Conservation (phyloP, 345 rosid genomes). For the Leavenworthia alabamica region DNA sequence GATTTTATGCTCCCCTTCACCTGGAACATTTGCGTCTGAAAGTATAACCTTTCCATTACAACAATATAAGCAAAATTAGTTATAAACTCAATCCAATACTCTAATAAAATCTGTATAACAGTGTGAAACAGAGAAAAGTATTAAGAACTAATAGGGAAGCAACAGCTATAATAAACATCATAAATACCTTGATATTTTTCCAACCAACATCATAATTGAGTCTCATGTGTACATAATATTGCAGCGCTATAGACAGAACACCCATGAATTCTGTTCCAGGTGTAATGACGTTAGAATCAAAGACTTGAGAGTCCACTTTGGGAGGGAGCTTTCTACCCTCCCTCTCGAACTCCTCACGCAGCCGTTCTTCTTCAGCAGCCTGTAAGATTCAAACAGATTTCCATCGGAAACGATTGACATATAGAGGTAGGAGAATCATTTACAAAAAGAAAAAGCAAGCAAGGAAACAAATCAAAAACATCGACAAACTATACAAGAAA, state of each 20-base stretch:
- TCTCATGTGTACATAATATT: slow-evolving; percentile 68
- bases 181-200: slow-evolving; percentile 67
- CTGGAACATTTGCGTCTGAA: slow-evolving; percentile 91
- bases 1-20: slow-evolving; percentile 92
- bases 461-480: not conserved
- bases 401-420: not conserved
- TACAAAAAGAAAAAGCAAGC: not conserved
- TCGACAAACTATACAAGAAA: not conserved
- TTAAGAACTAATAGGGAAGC: not conserved
- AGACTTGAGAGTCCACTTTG: slow-evolving; percentile 52
- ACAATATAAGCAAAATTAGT: slow-evolving; percentile 16
- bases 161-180: no score
- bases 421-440: no score
- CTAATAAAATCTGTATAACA: not conserved
- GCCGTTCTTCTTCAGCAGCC: slow-evolving; percentile 80
- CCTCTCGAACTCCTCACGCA: slow-evolving; percentile 74
- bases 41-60: slow-evolving; percentile 62
- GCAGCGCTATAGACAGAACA: slow-evolving; percentile 67
- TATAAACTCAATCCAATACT: slow-evolving; percentile 1
- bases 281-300: slow-evolving; percentile 79
- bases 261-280: slow-evolving; percentile 94
- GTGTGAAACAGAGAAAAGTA: not conserved
- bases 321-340: slow-evolving; percentile 83
- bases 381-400: slow-evolving; percentile 25
- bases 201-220: slow-evolving; percentile 81